Evolutionary conservation across 345 rosid species (phyloP), one percentile per base, ranked within the genome.

Genomic region (Hibiscus mutabilis): DNA sequence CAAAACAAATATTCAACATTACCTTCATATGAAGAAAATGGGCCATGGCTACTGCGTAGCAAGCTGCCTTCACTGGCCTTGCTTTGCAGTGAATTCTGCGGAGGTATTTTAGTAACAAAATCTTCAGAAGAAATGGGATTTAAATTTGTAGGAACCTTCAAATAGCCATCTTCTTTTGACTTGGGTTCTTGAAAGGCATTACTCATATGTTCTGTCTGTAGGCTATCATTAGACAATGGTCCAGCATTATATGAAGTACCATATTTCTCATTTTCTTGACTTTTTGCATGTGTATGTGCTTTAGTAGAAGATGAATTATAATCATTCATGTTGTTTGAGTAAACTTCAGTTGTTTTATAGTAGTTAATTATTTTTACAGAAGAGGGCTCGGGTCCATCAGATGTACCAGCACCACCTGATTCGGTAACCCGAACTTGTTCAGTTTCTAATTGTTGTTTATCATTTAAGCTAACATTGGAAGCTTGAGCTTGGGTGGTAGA

Each of bases 401-500:
- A 86, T 40, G 75, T 75, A 74, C 75, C 81, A 75, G 73, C 83
- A 73, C 84, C 91, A 82, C 84, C 84, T 19, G 87, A 82, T 78
- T 79, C 86, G 44, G 79, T 44, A 60, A 77, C 59, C 56, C 68
- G 78, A 46, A 22, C 78, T 14, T 60, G 70, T 56, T 83, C 88
- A 56, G 67, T 51, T 78, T 82, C 87, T 46, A 66, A 64, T 71
- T 73, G 82, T 58, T 67, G 74, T 77, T 74, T 84, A 66, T 84
- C 79, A 61, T 70, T 75, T 69, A 68, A 35, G 58, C 40, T 72
- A 60, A 68, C 74, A 73, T 82, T 85, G 66, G 85, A 75, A 85
- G 69, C 69, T 35, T 70, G 49, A 80, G 81, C 56, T 60, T 76
- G 90, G 71, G 68, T 79, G 59, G 46, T 76, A 64, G 85, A 70